Percentiles rank a stretch among this genome's conserved stretches.
phyloP scores from a whole-genome alignment of 805 yeast species.

The Zygosaccharomyces siamensis region DNA sequence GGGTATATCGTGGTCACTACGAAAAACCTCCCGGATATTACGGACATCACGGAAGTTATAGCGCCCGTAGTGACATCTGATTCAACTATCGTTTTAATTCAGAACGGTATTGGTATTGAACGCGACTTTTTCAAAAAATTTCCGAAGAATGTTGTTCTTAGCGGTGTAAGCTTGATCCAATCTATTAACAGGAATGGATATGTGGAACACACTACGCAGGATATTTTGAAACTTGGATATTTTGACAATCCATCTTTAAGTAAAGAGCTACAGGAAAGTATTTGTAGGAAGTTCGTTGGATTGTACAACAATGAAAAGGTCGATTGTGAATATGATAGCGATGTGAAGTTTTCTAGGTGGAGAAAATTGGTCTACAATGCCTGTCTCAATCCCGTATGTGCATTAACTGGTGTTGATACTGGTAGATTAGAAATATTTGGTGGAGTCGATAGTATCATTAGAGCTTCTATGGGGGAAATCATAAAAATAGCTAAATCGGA shows the following conservation, averaged over 20 bases:
- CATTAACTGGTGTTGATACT: constrained; percentile 52
- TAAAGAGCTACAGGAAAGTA: constrained; percentile 5
- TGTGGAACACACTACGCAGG: constrained; percentile 11
- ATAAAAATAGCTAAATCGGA: constrained; percentile 63
- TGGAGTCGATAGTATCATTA: constrained; percentile 40
- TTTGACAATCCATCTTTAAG: constrained; percentile 11
- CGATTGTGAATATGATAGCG: constrained; percentile 11
- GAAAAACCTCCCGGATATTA: constrained; percentile 57
- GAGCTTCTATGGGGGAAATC: constrained; percentile 67
- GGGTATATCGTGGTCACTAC: constrained; percentile 58
- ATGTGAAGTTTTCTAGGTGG: constrained; percentile 46
- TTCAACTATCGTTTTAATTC: constrained; percentile 5
- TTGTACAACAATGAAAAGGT: constrained; percentile 14
- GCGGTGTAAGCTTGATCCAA: constrained; percentile 17
- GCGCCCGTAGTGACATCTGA: constrained; percentile 42
- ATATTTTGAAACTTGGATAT: constrained; percentile 13
- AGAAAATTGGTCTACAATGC: constrained; percentile 65
- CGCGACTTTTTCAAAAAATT: constrained; percentile 1
- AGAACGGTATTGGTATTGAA: constrained; percentile 47
- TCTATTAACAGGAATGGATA: constrained; percentile 14
- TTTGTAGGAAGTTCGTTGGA: constrained; percentile 8
- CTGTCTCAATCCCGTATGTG: constrained; percentile 55
- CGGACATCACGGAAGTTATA: constrained; percentile 41
- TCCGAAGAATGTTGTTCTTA: constrained; percentile 7
- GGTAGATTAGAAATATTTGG: constrained; percentile 40